Conservation (phyloP, 352 stramenopile species). For the Globisporangium spiculum region DNA sequence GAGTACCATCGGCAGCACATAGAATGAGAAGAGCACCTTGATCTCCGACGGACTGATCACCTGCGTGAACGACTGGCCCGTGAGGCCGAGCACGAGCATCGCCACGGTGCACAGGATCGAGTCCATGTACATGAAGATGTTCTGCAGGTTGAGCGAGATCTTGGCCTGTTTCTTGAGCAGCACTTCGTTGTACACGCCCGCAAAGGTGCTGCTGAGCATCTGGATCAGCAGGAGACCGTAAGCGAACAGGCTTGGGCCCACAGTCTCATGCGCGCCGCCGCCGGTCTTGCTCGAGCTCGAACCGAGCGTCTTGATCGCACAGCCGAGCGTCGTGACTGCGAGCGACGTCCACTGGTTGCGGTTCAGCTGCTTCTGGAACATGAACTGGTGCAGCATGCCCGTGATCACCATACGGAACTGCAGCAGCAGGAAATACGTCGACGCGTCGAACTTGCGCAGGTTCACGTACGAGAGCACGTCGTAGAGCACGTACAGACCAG, state of each 20-base stretch:
- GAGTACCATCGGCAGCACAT: constrained; percentile 75
- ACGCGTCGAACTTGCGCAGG: constrained; percentile 62
- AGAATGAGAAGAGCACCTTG: constrained; percentile 60
- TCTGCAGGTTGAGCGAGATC: constrained; percentile 76
- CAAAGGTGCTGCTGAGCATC: constrained; percentile 82
- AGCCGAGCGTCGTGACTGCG: constrained; percentile 64
- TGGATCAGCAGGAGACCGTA: constrained; percentile 68
- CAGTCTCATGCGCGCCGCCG: not conserved
- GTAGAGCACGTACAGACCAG: constrained; percentile 77
- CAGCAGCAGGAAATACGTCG: constrained; percentile 77
- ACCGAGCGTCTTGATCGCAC: constrained; percentile 73
- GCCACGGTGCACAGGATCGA: constrained; percentile 67
- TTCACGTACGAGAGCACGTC: constrained; percentile 86
- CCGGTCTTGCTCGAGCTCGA: constrained; percentile 9
- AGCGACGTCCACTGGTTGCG: constrained; percentile 78
- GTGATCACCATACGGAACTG: constrained; percentile 83
- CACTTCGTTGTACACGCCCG: constrained; percentile 82
- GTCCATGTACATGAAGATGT: constrained; percentile 85
- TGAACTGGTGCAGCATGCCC: constrained; percentile 68
- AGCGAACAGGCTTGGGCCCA: constrained; percentile 32
- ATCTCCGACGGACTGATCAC: constrained; percentile 49
- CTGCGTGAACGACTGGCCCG: constrained; percentile 59
- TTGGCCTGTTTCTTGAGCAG: constrained; percentile 72
- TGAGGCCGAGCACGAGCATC: constrained; percentile 70
- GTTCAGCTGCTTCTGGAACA: constrained; percentile 74